Conservation (phyloP, 441 rosid species). For the Brassica balearica region DNA sequence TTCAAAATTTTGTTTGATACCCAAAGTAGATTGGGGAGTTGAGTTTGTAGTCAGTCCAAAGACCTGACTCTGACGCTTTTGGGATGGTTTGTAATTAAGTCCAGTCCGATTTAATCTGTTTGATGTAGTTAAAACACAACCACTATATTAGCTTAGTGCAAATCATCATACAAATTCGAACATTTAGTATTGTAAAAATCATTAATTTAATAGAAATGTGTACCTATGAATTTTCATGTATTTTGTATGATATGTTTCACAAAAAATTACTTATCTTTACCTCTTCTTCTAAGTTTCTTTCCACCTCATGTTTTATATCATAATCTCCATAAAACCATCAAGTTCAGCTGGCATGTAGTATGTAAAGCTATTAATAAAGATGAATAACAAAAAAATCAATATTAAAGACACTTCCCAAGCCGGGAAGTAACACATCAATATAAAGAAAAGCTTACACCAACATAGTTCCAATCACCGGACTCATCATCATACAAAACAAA, state of each 20-base stretch:
- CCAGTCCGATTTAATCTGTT: not conserved
- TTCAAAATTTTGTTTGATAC: not conserved
- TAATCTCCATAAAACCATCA: not conserved
- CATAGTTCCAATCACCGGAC: not conserved
- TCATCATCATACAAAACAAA: constrained; percentile 18
- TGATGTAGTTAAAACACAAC: not conserved
- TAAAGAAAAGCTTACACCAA: constrained; percentile 18
- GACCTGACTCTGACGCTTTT: not conserved
- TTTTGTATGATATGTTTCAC: too few relatives aligned
- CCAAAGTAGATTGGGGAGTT: not conserved
- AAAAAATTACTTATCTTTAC: not conserved
- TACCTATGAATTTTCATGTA: too few relatives aligned
- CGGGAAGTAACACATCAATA: constrained; percentile 30
- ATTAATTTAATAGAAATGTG: too few relatives aligned
- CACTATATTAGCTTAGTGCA: too few relatives aligned
- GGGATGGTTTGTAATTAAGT: not conserved
- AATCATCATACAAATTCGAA: too few relatives aligned
- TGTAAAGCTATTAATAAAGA: not conserved
- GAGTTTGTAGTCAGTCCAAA: constrained; percentile 4
- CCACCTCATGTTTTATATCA: not conserved
- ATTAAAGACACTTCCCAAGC: constrained; percentile 31
- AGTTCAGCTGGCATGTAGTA: not conserved
- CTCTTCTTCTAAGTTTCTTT: not conserved
- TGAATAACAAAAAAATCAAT: constrained; percentile 12
- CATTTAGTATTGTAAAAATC: not conserved